Percentiles rank a stretch among this genome's conserved stretches.
These are phyloP conservation scores for Aquilaria sinensis DNA, from an alignment of 345 rosid species.

Conservation along the genomic window DNA sequence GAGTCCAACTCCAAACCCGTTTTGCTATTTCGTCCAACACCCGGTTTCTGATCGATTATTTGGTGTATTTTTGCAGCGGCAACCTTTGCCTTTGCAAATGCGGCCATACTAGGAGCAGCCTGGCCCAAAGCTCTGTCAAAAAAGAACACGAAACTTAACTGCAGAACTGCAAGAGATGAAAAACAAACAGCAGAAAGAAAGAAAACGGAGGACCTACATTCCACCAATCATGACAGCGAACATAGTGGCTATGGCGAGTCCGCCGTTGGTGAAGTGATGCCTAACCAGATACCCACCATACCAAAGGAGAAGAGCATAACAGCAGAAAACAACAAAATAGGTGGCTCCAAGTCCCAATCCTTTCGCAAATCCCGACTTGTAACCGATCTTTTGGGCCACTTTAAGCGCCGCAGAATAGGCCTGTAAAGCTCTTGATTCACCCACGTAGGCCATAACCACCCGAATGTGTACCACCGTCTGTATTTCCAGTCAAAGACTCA, in stretches of 20 bases:
- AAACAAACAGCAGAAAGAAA: too few species aligned
- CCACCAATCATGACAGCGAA: slow-evolving; percentile 99
- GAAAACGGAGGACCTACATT: slow-evolving; percentile 45
- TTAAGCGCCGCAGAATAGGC: slow-evolving; percentile 75
- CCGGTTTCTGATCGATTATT: slow-evolving; percentile 78
- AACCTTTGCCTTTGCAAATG: slow-evolving; percentile 89
- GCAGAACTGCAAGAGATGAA: too few species aligned
- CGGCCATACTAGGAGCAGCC: slow-evolving; percentile 88
- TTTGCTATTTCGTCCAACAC: slow-evolving; percentile 56
- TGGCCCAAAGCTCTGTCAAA: slow-evolving; percentile 76
- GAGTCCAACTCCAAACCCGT: slow-evolving; percentile 61
- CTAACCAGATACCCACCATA: slow-evolving; percentile 94
- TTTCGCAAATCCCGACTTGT: slow-evolving; percentile 79
- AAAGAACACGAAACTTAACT: neutral
- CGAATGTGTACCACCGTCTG: slow-evolving; percentile 95
- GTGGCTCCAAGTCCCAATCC: slow-evolving; percentile 96
- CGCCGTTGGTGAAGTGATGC: slow-evolving; percentile 92
- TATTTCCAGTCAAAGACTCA: slow-evolving; percentile 17
- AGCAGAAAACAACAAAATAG: slow-evolving; percentile 92
- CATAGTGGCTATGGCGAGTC: slow-evolving; percentile 95
- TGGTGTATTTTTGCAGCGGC: slow-evolving; percentile 90
- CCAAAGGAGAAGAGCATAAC: slow-evolving; percentile 93
- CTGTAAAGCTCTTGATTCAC: slow-evolving; percentile 82
- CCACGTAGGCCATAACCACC: slow-evolving; percentile 83
- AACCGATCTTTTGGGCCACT: slow-evolving; percentile 75